A percentile compares a stretch with the other conserved stretches of the same genome.
phyloP scores from a whole-genome alignment of 495 filamentous ascomycete species.

The Penicillium tannophilum region DNA sequence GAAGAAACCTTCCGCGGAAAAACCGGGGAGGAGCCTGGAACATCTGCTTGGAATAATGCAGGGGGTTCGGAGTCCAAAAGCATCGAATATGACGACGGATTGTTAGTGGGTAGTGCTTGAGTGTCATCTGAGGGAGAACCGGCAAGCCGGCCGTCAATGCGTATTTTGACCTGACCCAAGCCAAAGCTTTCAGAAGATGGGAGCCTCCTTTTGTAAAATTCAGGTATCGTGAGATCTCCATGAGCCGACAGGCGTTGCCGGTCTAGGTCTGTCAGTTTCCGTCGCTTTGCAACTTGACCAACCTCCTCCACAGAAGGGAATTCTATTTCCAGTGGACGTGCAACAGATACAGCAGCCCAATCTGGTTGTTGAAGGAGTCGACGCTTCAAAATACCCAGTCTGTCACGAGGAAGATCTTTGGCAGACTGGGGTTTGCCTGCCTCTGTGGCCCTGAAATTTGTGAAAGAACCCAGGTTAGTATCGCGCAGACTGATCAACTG shows the following conservation, averaged over 20 bases:
- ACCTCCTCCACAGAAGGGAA: slow-evolving; percentile 34
- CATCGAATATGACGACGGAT: slow-evolving; percentile 40
- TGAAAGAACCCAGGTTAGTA: not conserved
- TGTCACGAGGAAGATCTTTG: slow-evolving; percentile 2
- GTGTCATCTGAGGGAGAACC: slow-evolving; percentile 6
- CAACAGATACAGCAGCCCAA: slow-evolving; percentile 37
- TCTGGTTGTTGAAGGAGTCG: slow-evolving; percentile 37
- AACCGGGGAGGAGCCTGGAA: not conserved
- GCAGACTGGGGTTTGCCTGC: not conserved
- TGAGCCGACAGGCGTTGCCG: slow-evolving; percentile 26
- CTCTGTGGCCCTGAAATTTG: not conserved
- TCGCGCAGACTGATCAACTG: not conserved
- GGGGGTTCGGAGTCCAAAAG: slow-evolving; percentile 27
- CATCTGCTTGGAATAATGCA: not conserved
- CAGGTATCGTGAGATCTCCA: not conserved
- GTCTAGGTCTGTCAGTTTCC: slow-evolving; percentile 39
- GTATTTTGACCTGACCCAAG: slow-evolving; percentile 27
- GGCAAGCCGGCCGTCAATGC: slow-evolving; percentile 28
- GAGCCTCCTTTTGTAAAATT: slow-evolving; percentile 4
- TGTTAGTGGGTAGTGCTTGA: slow-evolving; percentile 4
- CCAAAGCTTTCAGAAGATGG: slow-evolving; percentile 12
- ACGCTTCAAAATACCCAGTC: slow-evolving; percentile 31
- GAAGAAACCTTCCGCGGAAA: not conserved
- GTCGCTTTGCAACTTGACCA: slow-evolving; percentile 40
- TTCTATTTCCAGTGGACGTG: slow-evolving; percentile 37